Base-by-base conservation (phyloP, 495 filamentous ascomycete genomes). In the Cercophora samala region DNA sequence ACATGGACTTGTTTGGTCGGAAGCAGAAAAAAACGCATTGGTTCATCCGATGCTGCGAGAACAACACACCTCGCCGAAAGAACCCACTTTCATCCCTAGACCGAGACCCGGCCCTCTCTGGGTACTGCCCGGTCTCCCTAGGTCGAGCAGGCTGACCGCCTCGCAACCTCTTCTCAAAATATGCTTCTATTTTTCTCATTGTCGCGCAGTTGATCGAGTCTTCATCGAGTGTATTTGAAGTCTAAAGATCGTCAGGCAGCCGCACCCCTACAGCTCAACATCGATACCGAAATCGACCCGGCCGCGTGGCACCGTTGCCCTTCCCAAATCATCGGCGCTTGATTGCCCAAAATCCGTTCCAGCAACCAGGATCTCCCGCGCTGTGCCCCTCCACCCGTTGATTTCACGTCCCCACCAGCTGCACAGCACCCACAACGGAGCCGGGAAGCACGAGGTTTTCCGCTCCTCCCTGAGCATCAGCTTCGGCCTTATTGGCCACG, bases 261-360 rank as follows among this genome's bases (percentile, higher is more conserved):
- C 8, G 15, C 37, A 18, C 37, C 15, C 11, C 15, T 2, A 18
- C 15, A 9, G 37, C 13, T 46, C 37, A 17, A 17, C 37, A 13
- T 46, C 37, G 11, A 46, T 46, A 46, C 13, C 13, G 37, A 46
- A 46, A 46, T 23, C 53, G 18, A 21, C 53, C 53, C 22, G 53
- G 53, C 53, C 53, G 53, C 53, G n/a, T 56, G 53, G 53, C n/a
- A 56, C 29, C 32, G 53, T 19, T 29, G 6, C 62, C 53, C 52
- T 15, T 64, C 62, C 52, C 24, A 17, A 29, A 58, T 64, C 52
- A 58, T 64, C 63, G 63, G 53, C 63, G 24, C 63, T 55, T 64
- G 63, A 64, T 64, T 64, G 63, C 53, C 62, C 53, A 37, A 53
- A 58, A 46, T 4, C 64, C 25, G 55, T 64, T 64, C 64, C 64